These are phyloP conservation scores for Amanita subjunquillea DNA, from an alignment of 768 basidiomycete species.

Conservation along the genomic window DNA sequence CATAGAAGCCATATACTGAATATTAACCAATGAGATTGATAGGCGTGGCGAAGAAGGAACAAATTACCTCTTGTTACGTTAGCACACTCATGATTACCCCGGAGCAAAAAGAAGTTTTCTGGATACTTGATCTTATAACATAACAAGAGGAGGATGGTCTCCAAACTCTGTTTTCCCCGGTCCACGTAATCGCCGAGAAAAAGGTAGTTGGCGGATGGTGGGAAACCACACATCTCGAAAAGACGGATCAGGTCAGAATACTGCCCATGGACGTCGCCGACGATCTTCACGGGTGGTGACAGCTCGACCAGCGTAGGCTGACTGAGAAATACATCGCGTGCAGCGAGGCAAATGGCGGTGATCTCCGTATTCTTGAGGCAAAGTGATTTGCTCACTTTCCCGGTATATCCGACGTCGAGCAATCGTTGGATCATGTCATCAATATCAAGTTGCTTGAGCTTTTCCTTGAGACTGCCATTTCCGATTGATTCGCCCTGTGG, in stretches of 20 bases:
- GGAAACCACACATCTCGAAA: slow-evolving; percentile 99
- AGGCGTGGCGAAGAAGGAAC: slow-evolving; percentile 4
- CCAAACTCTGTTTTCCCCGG: slow-evolving; percentile 95
- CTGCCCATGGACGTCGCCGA: slow-evolving; percentile 98
- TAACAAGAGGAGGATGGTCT: slow-evolving; percentile 91
- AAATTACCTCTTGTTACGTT: slow-evolving; percentile 89
- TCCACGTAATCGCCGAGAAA: slow-evolving; percentile 99
- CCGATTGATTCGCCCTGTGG: slow-evolving; percentile 30
- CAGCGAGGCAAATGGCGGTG: slow-evolving; percentile 86
- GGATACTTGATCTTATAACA: slow-evolving; percentile 99
- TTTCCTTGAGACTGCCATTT: slow-evolving; percentile 43
- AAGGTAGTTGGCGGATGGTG: slow-evolving; percentile 93
- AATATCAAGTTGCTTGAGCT: slow-evolving; percentile 71
- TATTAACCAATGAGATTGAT: slow-evolving; percentile 9
- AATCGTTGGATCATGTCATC: slow-evolving; percentile 98
- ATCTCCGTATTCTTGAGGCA: slow-evolving; percentile 97
- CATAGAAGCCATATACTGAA: slow-evolving; percentile 97
- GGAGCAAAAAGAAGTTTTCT: slow-evolving; percentile 96
- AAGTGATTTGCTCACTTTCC: slow-evolving; percentile 93
- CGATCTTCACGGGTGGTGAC: slow-evolving; percentile 97
- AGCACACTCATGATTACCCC: slow-evolving; percentile 98
- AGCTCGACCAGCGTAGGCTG: slow-evolving; percentile 97
- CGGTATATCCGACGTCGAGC: slow-evolving; percentile 93
- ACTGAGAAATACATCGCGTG: slow-evolving; percentile 90
- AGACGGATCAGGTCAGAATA: slow-evolving; percentile 97